phyloP scores from a whole-genome alignment of 2,329 filamentous ascomycete species.

The Immersiporthe knoxdaviesiana region DNA sequence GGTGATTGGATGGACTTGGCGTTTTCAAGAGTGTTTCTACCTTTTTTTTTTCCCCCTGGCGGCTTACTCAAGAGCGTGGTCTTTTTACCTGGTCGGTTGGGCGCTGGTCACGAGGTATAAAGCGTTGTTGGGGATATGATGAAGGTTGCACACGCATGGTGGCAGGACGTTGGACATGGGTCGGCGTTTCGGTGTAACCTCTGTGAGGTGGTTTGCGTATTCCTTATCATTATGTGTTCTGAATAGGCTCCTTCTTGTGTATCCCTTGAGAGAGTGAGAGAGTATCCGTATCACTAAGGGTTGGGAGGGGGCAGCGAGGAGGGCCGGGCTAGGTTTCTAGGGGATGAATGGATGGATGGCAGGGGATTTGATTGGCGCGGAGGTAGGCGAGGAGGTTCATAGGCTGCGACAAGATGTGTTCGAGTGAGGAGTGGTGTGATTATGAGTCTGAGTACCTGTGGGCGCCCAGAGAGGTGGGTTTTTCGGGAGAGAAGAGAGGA shows the following conservation, averaged over 20 bases:
- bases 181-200: neutral
- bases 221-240: neutral
- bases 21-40: conserved; percentile 4
- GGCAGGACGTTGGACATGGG: conserved; percentile 3
- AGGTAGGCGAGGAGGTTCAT: neutral
- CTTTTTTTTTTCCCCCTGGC: neutral
- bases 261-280: neutral
- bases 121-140: neutral
- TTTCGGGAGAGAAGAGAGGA: neutral
- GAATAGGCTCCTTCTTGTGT: neutral
- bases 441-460: neutral
- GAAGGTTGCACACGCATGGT: neutral
- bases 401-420: neutral
- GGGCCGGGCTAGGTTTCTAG: neutral
- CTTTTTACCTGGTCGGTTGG: neutral
- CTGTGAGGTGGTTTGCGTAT: neutral
- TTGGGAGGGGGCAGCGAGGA: too few species aligned
- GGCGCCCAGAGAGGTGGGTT: neutral
- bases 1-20: neutral
- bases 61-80: neutral
- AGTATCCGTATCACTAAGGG: neutral
- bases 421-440: neutral
- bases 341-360: neutral
- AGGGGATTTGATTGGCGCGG: neutral
- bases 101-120: neutral